Percentiles rank a stretch among this genome's conserved stretches.
phyloP scores from a whole-genome alignment of 148 eudicot species.

The Polygonum maritimum region DNA sequence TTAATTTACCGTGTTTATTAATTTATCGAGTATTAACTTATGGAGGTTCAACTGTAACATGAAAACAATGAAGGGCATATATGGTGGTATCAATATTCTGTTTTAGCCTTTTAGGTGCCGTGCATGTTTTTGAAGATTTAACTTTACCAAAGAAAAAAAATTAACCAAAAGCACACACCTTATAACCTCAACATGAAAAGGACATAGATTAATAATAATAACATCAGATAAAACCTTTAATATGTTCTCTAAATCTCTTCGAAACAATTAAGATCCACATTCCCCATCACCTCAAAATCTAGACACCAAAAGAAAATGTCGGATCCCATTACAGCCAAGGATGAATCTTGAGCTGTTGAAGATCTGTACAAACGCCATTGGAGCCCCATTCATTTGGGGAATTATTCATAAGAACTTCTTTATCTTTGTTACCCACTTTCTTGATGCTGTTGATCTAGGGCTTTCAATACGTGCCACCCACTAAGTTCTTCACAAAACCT shows the following conservation, averaged over 20 bases:
- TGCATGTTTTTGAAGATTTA: no score
- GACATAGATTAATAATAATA: background rate
- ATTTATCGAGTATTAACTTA: no score
- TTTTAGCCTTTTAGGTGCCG: no score
- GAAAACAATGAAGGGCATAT: no score
- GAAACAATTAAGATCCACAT: background rate
- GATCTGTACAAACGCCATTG: constrained; percentile 2
- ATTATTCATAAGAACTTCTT: background rate
- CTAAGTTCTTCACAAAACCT: background rate
- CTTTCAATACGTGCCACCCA: constrained; percentile 7
- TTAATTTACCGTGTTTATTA: no score
- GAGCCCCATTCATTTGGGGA: constrained; percentile 7
- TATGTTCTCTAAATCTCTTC: background rate
- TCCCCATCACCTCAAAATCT: background rate
- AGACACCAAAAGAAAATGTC: background rate
- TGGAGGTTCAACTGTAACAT: no score
- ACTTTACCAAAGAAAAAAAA: background rate
- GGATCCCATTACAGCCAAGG: background rate
- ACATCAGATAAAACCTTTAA: background rate
- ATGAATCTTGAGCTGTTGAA: background rate
- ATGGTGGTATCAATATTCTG: no score
- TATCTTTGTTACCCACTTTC: background rate
- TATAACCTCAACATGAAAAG: background rate
- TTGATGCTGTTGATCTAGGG: background rate
- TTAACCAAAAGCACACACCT: background rate